Evolutionary conservation across 495 filamentous ascomycete genomes (phyloP).

Genomic region (Astrothelium subdiscretum): DNA sequence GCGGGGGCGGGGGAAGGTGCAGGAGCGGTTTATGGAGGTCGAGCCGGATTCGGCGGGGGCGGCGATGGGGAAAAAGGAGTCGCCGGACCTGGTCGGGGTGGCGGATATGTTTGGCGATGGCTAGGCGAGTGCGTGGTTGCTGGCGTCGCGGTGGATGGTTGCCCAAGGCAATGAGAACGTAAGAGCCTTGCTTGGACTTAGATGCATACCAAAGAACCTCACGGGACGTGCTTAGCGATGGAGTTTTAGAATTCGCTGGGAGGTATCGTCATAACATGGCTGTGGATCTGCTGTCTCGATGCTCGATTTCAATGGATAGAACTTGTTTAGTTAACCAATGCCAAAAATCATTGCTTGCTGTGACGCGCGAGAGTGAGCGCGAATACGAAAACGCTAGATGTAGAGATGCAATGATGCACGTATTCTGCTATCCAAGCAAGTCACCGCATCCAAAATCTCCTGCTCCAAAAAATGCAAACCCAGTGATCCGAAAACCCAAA

Average conservation of each 20-base stretch:
- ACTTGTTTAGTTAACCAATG: not conserved
- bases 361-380: not conserved
- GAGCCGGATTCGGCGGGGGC: slow-evolving; percentile 30
- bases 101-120: slow-evolving; percentile 52
- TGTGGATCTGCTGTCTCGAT: not conserved
- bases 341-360: not conserved
- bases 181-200: too few relatives aligned
- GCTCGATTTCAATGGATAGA: not conserved
- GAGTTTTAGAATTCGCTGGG: not conserved
- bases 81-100: slow-evolving; percentile 46
- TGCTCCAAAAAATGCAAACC: not conserved
- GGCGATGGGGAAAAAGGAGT: not conserved
- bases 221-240: not conserved
- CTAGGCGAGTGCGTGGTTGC: not conserved
- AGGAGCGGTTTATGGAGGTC: slow-evolving; percentile 39
- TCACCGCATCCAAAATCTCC: not conserved
- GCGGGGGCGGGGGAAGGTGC: slow-evolving; percentile 41
- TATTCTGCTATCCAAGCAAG: not conserved
- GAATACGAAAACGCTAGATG: not conserved
- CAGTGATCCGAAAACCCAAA: not conserved
- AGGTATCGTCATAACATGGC: not conserved
- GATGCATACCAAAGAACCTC: not conserved
- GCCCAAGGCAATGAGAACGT: not conserved
- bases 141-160: not conserved
- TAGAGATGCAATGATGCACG: not conserved